Evolutionary conservation across 768 basidiomycete genomes (phyloP).

Genomic region (Udeniomyces megalosporus): DNA sequence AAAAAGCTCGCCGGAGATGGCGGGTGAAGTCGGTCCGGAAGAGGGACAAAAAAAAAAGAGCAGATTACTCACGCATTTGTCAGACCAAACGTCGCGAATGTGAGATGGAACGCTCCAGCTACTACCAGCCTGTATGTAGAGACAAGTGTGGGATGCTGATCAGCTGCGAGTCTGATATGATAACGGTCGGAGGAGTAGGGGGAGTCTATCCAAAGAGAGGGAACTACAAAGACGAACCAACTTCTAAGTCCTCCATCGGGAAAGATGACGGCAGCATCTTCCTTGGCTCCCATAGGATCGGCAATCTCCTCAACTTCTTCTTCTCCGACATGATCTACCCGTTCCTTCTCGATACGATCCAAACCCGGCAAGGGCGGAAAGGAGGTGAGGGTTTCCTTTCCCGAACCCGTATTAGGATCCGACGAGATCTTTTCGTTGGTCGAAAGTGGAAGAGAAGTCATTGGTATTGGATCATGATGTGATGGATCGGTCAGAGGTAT

Average conservation of each 20-base stretch:
- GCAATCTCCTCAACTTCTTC: not conserved
- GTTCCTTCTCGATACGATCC: not conserved
- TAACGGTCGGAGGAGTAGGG: not conserved
- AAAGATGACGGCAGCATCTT: not conserved
- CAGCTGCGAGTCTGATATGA: not conserved
- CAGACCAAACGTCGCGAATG: not conserved
- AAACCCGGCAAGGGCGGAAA: too few relatives aligned
- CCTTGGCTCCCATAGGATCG: not conserved
- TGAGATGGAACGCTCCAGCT: not conserved
- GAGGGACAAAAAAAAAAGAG: not conserved
- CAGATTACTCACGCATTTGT: not conserved
- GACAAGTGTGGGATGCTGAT: not conserved
- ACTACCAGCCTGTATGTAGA: too few relatives aligned
- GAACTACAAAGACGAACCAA: not conserved
- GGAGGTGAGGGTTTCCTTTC: too few relatives aligned
- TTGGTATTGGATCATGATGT: too few relatives aligned
- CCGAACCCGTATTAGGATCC: too few relatives aligned
- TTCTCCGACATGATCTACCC: not conserved
- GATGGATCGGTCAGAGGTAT: too few relatives aligned
- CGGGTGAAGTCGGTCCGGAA: not conserved
- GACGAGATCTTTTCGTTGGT: too few relatives aligned
- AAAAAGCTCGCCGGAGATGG: not conserved
- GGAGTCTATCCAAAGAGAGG: not conserved
- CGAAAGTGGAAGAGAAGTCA: too few relatives aligned
- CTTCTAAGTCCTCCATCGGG: not conserved